Evolutionary conservation across 805 yeast species (phyloP).

Genomic region (Komagataella pseudopastoris): DNA sequence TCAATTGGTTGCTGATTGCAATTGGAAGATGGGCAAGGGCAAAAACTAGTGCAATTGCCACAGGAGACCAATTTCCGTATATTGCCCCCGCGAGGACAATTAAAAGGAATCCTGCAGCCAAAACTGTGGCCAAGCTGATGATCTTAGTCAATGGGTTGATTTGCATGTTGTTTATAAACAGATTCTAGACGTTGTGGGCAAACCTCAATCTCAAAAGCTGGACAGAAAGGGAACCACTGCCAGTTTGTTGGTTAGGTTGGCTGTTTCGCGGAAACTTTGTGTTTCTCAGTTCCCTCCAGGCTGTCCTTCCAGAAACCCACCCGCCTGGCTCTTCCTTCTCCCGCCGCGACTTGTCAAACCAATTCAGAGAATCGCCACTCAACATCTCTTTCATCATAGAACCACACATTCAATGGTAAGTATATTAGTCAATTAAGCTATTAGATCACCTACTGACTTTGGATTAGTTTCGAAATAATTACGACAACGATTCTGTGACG

Average conservation of each 20-base stretch:
- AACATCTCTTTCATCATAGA: not conserved
- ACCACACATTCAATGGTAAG: not conserved
- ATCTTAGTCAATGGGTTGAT: conserved; percentile 63
- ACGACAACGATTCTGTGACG: conserved; percentile 97
- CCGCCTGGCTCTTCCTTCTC: not conserved
- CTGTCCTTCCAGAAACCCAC: not conserved
- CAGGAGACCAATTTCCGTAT: conserved; percentile 85
- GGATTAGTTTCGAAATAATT: conserved; percentile 81
- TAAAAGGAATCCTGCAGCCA: conserved; percentile 82
- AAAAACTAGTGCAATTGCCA: conserved; percentile 55
- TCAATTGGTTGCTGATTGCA: conserved; percentile 34
- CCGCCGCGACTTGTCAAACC: not conserved
- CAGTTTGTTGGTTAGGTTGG: not conserved
- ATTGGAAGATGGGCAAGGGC: conserved; percentile 64
- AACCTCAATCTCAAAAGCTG: not conserved
- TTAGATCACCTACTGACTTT: not conserved
- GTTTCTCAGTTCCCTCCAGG: too few species aligned
- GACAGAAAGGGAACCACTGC: conserved; percentile 1
- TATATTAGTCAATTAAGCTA: not conserved
- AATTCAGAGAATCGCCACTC: not conserved
- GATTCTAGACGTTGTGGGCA: not conserved
- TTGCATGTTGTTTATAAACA: conserved; percentile 1
- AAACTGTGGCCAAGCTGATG: conserved; percentile 59
- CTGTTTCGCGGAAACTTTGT: not conserved
- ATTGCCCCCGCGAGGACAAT: conserved; percentile 82